These are phyloP conservation scores for Sporothrix luriei DNA, from an alignment of 2,329 filamentous ascomycete species.

Conservation along the genomic window DNA sequence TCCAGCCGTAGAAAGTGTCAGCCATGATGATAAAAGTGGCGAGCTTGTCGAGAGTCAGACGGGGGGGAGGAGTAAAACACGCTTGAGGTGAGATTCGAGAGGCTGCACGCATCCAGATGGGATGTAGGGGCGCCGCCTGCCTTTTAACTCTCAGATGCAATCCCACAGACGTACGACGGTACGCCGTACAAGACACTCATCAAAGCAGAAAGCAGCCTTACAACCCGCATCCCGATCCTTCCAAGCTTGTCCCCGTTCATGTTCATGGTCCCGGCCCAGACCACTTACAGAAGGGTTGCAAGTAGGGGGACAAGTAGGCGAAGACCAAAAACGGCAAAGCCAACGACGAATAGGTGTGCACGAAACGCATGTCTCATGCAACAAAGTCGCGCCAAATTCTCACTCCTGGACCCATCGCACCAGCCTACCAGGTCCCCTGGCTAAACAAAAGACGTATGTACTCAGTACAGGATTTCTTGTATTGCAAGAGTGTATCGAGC, in stretches of 20 bases:
- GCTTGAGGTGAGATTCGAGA: not conserved
- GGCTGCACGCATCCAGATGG: not conserved
- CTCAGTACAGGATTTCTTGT: too few relatives aligned
- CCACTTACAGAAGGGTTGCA: not conserved
- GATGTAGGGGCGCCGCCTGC: not conserved
- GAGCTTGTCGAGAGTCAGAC: constrained; percentile 2
- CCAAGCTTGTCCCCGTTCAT: too few relatives aligned
- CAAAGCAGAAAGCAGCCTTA: not conserved
- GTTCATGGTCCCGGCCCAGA: not conserved
- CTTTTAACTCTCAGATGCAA: not conserved
- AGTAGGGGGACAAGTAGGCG: not conserved
- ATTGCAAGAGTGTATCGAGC: too few relatives aligned
- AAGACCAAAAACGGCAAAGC: not conserved
- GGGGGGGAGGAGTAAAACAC: too few relatives aligned
- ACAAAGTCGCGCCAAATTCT: constrained; percentile 4
- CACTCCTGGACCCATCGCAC: not conserved
- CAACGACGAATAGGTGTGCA: not conserved
- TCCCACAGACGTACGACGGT: not conserved
- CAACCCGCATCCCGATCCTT: too few relatives aligned
- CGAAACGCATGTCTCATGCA: not conserved
- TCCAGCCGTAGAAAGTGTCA: constrained; percentile 28
- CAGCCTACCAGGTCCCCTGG: not conserved
- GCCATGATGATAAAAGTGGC: not conserved
- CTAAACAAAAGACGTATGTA: too few relatives aligned
- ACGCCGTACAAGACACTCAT: not conserved